Base-by-base conservation (phyloP, 2,329 filamentous ascomycete genomes). In the Colletotrichum gloeosporioides region DNA sequence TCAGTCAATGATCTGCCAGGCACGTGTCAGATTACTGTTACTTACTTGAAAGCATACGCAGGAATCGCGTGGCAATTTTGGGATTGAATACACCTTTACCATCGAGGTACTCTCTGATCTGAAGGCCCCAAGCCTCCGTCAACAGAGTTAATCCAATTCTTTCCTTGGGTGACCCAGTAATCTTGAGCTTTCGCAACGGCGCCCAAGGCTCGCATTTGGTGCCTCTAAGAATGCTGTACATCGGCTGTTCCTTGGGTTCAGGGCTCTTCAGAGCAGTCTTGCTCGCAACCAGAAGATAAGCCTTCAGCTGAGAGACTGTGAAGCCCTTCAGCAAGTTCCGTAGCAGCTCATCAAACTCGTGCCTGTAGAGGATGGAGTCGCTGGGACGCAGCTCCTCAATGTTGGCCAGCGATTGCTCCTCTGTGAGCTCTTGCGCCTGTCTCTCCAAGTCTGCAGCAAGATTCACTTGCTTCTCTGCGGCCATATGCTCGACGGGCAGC, bases 111-210 rank as follows among this genome's bases (percentile, higher is more conserved):
- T 90, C 88, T 70, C 85, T 83, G 4, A 88, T 85, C 10, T 87
- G 84, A n/a, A 92, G 77, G 4, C 84, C 85, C 90, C 90, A 92
- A 74, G 85, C 87, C 29, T 86, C 81, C 15, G 85, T 84, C 83
- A 92, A 83, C 69, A 92, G 82, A 71, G 82, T 82, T 18, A 87
- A 77, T 1, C 83, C 87, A 13, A 87, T 79, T 32, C 78, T 83
- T 53, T 86, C 80, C 80, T 91, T 92, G 6, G 79, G 78, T 8
- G 57, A 68, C 16, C 79, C 78, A 44, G 79, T 15, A 8, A 71
- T 27, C 36, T 69, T 57, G 16, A 76, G 36, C 44, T 57, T 63
- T 13, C 32, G 36, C 12, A 69, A 10, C 2, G 88, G 86, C 3
- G 82, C 77, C 90, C 90, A 91, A 2, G 84, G 83, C n/a, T 78